phyloP scores from a whole-genome alignment of 2,329 filamentous ascomycete species.

The Ramularia endophylla region DNA sequence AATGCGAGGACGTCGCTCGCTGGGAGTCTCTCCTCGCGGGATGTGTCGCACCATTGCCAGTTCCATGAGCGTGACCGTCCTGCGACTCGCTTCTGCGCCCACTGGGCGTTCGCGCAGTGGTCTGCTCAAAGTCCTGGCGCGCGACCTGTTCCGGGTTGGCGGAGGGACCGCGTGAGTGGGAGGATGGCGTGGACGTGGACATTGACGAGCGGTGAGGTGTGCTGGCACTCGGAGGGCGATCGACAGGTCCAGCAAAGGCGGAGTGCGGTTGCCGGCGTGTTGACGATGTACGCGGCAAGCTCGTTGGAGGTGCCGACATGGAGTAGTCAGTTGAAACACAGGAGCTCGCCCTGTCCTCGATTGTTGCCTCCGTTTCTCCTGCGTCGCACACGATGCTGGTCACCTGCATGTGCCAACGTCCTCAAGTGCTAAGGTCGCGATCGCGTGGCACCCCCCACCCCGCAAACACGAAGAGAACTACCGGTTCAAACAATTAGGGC shows the following conservation, averaged over 20 bases:
- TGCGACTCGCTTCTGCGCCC: slow-evolving; percentile 60
- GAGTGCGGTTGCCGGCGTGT: slow-evolving; percentile 39
- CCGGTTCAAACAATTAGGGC: too few relatives aligned
- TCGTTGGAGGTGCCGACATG: slow-evolving; percentile 39
- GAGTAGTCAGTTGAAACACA: slow-evolving; percentile 2
- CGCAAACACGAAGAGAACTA: too few relatives aligned
- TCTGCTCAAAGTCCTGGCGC: slow-evolving; percentile 68
- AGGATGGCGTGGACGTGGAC: slow-evolving; percentile 27
- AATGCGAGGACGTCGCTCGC: slow-evolving; percentile 38
- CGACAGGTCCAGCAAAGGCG: slow-evolving; percentile 41
- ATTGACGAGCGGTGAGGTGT: slow-evolving; percentile 31
- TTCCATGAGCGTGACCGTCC: slow-evolving; percentile 42
- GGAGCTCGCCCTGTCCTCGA: not conserved
- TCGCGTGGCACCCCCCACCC: too few relatives aligned
- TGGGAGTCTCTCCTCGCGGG: slow-evolving; percentile 46
- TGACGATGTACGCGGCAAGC: slow-evolving; percentile 46
- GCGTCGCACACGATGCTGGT: too few relatives aligned
- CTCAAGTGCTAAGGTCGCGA: too few relatives aligned
- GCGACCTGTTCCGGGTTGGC: slow-evolving; percentile 48
- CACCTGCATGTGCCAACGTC: too few relatives aligned
- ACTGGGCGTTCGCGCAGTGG: slow-evolving; percentile 50
- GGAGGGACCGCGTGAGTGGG: slow-evolving; percentile 37
- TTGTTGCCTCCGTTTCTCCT: too few relatives aligned
- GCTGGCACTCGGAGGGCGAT: slow-evolving; percentile 32
- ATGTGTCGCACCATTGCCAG: slow-evolving; percentile 33